These are phyloP conservation scores for Rhizophora mangle DNA, from an alignment of 345 rosid species.

Conservation along the genomic window DNA sequence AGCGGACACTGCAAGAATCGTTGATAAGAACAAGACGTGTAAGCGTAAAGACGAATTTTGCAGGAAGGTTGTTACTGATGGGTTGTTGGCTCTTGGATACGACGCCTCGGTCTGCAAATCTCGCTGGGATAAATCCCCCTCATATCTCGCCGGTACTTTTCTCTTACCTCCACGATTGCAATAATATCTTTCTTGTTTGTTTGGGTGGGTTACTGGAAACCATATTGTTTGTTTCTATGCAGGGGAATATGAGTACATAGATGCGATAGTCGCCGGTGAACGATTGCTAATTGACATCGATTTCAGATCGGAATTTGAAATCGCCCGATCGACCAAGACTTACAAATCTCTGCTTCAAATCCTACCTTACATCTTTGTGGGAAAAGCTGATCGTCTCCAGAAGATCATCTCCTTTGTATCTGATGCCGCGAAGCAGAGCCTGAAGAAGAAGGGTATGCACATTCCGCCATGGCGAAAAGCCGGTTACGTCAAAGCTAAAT, in stretches of 20 bases:
- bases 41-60: conserved; percentile 53
- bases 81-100: conserved; percentile 56
- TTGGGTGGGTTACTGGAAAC: background rate
- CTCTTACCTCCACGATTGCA: background rate
- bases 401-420: conserved; percentile 75
- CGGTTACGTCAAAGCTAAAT: conserved; percentile 84
- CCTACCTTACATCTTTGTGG: conserved; percentile 81
- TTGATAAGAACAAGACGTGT: conserved; percentile 60
- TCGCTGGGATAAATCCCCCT: conserved; percentile 75
- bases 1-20: conserved; percentile 60
- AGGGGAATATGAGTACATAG: conserved; percentile 93
- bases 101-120: conserved; percentile 79
- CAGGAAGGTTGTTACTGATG: conserved; percentile 54
- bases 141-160: conserved; percentile 66
- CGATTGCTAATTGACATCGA: conserved; percentile 74
- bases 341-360: conserved; percentile 71
- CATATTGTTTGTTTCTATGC: conserved; percentile 6
- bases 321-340: conserved; percentile 69
- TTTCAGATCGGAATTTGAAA: conserved; percentile 94
- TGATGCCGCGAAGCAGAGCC: conserved; percentile 83
- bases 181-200: background rate
- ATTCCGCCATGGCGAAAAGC: conserved; percentile 92
- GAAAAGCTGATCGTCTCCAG: conserved; percentile 72
- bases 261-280: conserved; percentile 64
- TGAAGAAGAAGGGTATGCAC: conserved; percentile 93